Base-by-base conservation (phyloP, 1,284 basidiomycete genomes). In the Ganoderma leucocontextum region DNA sequence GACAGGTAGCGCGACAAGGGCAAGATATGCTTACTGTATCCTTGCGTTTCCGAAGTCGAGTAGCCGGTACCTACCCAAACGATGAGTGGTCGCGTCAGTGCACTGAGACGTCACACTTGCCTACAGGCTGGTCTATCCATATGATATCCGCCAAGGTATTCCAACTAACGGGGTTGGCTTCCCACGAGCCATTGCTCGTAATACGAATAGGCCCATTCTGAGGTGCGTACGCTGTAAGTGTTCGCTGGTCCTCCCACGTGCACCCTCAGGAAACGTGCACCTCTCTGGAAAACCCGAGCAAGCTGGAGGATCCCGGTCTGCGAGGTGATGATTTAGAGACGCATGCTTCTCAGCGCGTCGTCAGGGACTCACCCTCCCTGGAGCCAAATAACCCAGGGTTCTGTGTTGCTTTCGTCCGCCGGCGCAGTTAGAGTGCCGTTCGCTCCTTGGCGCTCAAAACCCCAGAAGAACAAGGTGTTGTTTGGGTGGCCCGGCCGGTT, bases 311-410 rank as follows among this genome's bases (percentile, higher is more conserved):
- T 22, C 91, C 91, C 15, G 91, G 91, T 29, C 90, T 91, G 66
- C 42, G 8, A 22, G 12, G 13, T 9, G 19, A 47, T 13, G 19
- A 17, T 7, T 17, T 33, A 25, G 35, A 19, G 8, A 44, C 22
- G 19, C 17, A 5, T 10, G 33, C 1, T 7, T 10, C 38, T 29
- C 13, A 15, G 13, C 52, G 2, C 22, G 10, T 49, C 47, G 2
- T 19, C 29, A 13, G 17, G 22, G 33, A 66, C 85, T 63, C 73
- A 89, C 87, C 90, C 91, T 77, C 91, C 91, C 72, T 92, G 91
- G 22, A 93, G 77, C 90, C 90, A 93, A 53, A 92, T 89, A 10
- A 86, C 85, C 91, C 91, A 92, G 10, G 91, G 91, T 29, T 86
- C 80, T 19, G 80, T 76, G 64, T 80, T 76, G 36, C 71, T 74